Evolutionary conservation across 208 protist genomes (phyloP), one percentile per base, ranked within the genome.

Genomic region (Trypanosoma lewisi): DNA sequence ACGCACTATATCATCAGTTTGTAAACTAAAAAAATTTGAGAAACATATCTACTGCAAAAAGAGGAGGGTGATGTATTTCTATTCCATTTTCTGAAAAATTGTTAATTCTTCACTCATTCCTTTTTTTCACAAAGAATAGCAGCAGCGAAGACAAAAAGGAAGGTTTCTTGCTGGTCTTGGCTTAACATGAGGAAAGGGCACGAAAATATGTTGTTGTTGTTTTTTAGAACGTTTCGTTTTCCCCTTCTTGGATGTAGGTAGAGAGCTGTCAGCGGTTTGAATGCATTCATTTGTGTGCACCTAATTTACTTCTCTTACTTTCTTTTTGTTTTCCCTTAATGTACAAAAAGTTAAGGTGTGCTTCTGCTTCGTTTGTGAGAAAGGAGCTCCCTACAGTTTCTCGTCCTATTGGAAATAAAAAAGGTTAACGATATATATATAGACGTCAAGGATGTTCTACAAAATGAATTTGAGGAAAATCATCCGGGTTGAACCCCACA

Each of bases 381-480:
- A 19, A 21, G 3, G 1, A 47, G 14, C 42, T n/a, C n/a, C n/a
- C n/a, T n/a, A n/a, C n/a, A n/a, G n/a, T 17, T 4, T 17, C 30
- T 39, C 14, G 2, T 28, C 23, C n/a, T n/a, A 9, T 31, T 54
- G 17, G 3, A 54, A 23, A 33, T 59, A 36, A 17, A 34, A 34
- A 58, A 44, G 5, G n/a, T 27, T 58, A 58, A 23, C 9, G 36
- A 63, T 63, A 63, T 39, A 39, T 63, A 39, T 70, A 59, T 50
- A 44, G 31, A 39, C 57, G 50, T 73, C 63, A 21, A 37, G 12
- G 11, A 95, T 95, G 89, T 93, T 95, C 60, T 91, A 88, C 72
- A 93, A 87, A 55, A 28, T 93, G 45, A 73, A 80, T 6, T 67
- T 95, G 37, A 75, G 91, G 66, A 84, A 83, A 27, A 81, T 79